Base-by-base conservation (phyloP, 805 yeast genomes). In the Ogataea pilisensis region DNA sequence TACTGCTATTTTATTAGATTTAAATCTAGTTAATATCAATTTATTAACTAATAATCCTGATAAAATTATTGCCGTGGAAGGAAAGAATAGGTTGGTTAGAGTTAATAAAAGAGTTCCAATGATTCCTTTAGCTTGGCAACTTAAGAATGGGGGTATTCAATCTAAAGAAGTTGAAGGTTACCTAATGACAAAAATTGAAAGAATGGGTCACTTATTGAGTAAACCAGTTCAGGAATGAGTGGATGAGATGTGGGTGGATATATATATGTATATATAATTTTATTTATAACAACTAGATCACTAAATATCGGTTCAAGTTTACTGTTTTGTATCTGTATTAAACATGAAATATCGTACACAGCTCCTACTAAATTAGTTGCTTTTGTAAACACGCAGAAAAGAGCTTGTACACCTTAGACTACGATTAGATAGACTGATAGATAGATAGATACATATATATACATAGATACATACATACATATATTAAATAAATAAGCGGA, bases 21-120 rank as follows among this genome's bases (percentile, higher is more conserved):
- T 93, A 49, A 93, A 89, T 9, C 73, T 87, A 45, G 60, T 64
- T 18, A 74, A 83, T 39, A 81, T 93, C 46, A 78, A 84, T 51
- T 69, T 93, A 31, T 68, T 93, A 57, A 93, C 99, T 1, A 93
- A 93, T 58, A 93, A 93, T 58, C 99, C 99, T 2, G 98, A 93
- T 59, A 93, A 93, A 64, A 87, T 93, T 31, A 77, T 82, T 18
- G 97, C 97, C 2, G 96, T 93, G 4, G 97, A 90, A 64, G 96
- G 97, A 31, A 80, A 78, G 55, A 73, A 87, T 54, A 73, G 83
- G 31, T 68, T 76, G 38, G 79, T 93, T 24, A 74, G 72, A 46
- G 98, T 95, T 33, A 73, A 75, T 20, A 93, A 91, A 61, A 76
- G 99, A 50, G 89, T 91, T 2, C 96, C 99, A 28, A 93, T 93